A percentile compares a stretch with the other conserved stretches of the same genome.
Evolutionary conservation across 1,284 basidiomycete genomes (phyloP).

Genomic region (Erythrobasidium hasegawianum): DNA sequence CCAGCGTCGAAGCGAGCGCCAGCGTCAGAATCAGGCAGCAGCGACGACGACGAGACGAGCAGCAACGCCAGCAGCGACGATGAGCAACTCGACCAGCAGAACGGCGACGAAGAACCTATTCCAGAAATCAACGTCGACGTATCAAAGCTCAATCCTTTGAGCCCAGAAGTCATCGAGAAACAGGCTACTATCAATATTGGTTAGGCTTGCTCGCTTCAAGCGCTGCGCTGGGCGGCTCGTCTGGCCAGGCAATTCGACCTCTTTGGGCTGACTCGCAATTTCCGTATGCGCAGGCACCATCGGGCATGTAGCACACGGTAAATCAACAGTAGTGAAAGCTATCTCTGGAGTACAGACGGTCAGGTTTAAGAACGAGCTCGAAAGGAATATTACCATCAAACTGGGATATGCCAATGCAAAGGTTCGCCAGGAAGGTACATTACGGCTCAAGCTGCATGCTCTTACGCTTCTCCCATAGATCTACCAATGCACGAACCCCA

Average conservation of each 20-base stretch:
- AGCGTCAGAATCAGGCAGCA: constrained; percentile 18
- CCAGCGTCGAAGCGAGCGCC: constrained; percentile 30
- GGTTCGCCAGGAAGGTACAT: constrained; percentile 54
- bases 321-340: constrained; percentile 97
- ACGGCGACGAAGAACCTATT: constrained; percentile 12
- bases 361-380: constrained; percentile 97
- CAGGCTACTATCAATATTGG: constrained; percentile 89
- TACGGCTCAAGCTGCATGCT: not conserved
- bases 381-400: constrained; percentile 98
- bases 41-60: constrained; percentile 18
- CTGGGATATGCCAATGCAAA: constrained; percentile 97
- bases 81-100: constrained; percentile 15
- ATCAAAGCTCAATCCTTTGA: constrained; percentile 67
- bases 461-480: constrained; percentile 60
- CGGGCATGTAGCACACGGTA: constrained; percentile 87
- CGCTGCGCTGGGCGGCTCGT: not conserved
- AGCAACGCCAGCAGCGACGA: constrained; percentile 21
- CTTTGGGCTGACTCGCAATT: not conserved
- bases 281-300: constrained; percentile 58
- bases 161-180: constrained; percentile 94
- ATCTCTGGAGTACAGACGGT: constrained; percentile 99
- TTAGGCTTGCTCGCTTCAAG: constrained; percentile 47
- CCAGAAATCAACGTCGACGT: constrained; percentile 32
- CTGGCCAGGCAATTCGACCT: constrained; percentile 36
- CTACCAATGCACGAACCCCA: constrained; percentile 92